phyloP scores from a whole-genome alignment of 2,329 filamentous ascomycete species.

The Paraconiothyrium brasiliense region DNA sequence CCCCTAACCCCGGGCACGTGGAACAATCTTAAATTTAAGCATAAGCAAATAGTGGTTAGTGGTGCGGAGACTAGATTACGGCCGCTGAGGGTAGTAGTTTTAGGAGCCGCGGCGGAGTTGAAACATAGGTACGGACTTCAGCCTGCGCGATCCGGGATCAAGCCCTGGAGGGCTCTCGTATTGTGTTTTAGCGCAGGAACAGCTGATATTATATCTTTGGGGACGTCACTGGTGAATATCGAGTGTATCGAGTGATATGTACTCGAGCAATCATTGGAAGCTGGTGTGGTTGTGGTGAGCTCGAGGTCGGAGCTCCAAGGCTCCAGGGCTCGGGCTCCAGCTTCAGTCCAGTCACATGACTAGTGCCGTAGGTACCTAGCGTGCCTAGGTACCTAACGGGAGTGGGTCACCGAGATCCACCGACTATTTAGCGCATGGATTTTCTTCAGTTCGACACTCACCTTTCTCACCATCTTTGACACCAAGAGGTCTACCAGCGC shows the following conservation, averaged over 20 bases:
- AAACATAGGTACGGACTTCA: conserved; percentile 5
- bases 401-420: not conserved
- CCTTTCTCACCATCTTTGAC: not conserved
- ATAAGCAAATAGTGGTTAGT: not conserved
- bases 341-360: not conserved
- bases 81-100: not conserved
- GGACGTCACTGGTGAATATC: not conserved
- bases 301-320: not conserved
- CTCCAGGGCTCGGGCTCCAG: not conserved
- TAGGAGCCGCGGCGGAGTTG: not conserved
- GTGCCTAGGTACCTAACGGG: not conserved
- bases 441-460: conserved; percentile 1
- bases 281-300: not conserved
- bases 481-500: not conserved
- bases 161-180: not conserved
- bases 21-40: conserved; percentile 7
- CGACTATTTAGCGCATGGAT: not conserved
- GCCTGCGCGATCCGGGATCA: not conserved
- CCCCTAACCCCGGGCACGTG: not conserved
- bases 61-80: not conserved
- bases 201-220: not conserved
- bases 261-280: not conserved
- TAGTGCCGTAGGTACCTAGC: no score
- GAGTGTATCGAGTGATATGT: not conserved
- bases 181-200: not conserved